Conservation (phyloP, 2,329 filamentous ascomycete species). For the Xylariaceae sp. region DNA sequence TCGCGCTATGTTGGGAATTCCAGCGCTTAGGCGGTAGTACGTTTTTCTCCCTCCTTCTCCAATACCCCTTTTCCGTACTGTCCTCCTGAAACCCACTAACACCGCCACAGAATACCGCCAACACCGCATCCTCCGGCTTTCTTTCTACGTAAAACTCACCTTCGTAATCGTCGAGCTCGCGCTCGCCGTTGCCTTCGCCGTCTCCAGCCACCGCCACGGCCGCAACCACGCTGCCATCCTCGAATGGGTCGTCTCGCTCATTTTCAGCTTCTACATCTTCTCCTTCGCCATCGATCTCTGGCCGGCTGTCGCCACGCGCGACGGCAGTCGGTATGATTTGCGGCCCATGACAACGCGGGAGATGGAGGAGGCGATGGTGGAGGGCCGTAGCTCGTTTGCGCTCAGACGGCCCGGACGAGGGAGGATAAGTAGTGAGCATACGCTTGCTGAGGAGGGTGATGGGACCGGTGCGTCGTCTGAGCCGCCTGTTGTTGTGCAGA, state of each 20-base stretch:
- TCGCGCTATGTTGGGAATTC: slow-evolving; percentile 89
- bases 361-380: slow-evolving; percentile 27
- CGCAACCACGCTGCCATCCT: slow-evolving; percentile 69
- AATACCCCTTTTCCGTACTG: not conserved
- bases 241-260: slow-evolving; percentile 72
- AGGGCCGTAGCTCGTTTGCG: too few relatives aligned
- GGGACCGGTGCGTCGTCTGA: too few relatives aligned
- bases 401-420: too few relatives aligned
- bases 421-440: not conserved
- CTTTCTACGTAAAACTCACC: slow-evolving; percentile 80
- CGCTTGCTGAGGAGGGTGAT: too few relatives aligned
- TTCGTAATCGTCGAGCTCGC: slow-evolving; percentile 78
- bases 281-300: slow-evolving; percentile 84
- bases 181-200: slow-evolving; percentile 68
- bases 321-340: slow-evolving; percentile 21
- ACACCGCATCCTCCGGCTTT: slow-evolving; percentile 65
- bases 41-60: slow-evolving; percentile 24
- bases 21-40: slow-evolving; percentile 71
- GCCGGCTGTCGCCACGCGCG: slow-evolving; percentile 60
- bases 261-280: slow-evolving; percentile 84
- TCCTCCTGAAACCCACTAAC: too few relatives aligned
- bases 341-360: slow-evolving; percentile 24
- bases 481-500: too few relatives aligned
- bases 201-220: slow-evolving; percentile 43
- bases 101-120: slow-evolving; percentile 58